These are phyloP conservation scores for Nothopassalora personata DNA, from an alignment of 2,329 filamentous ascomycete genomes.

Conservation along the genomic window DNA sequence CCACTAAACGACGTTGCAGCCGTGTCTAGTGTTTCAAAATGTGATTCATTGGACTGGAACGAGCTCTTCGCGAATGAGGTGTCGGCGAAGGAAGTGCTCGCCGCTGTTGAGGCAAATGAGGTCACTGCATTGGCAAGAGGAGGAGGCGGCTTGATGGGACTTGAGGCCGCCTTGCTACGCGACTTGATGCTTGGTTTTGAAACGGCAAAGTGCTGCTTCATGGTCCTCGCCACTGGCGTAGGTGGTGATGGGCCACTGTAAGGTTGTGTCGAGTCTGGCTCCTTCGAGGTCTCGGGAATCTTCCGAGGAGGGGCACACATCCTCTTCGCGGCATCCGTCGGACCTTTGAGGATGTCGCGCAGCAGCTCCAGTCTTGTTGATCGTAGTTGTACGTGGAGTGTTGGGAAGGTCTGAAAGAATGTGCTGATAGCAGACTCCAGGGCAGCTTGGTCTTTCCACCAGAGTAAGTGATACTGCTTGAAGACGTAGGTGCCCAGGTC, in stretches of 20 bases:
- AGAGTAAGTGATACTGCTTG: constrained; percentile 4
- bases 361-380: constrained; percentile 2
- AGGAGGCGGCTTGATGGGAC: background rate
- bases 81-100: background rate
- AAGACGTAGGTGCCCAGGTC: background rate
- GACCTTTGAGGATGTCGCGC: background rate
- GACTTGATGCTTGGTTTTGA: background rate
- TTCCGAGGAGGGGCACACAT: background rate
- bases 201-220: constrained; percentile 4
- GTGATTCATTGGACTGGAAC: constrained; percentile 5
- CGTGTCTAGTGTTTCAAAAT: constrained; percentile 9
- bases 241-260: background rate
- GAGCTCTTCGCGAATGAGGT: constrained; percentile 8
- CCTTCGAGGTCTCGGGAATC: background rate
- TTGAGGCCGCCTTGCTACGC: background rate
- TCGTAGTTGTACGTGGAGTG: background rate
- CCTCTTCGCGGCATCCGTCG: background rate
- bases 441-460: constrained; percentile 5
- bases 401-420: background rate
- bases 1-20: constrained; percentile 14
- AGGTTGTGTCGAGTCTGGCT: background rate
- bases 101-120: constrained; percentile 3
- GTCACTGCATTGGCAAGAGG: background rate
- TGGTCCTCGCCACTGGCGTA: background rate
- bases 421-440: constrained; percentile 1